Percentiles rank a stretch among this genome's conserved stretches.
Evolutionary conservation across 2,329 filamentous ascomycete genomes (phyloP).

Genomic region (Westerdykella sp.): DNA sequence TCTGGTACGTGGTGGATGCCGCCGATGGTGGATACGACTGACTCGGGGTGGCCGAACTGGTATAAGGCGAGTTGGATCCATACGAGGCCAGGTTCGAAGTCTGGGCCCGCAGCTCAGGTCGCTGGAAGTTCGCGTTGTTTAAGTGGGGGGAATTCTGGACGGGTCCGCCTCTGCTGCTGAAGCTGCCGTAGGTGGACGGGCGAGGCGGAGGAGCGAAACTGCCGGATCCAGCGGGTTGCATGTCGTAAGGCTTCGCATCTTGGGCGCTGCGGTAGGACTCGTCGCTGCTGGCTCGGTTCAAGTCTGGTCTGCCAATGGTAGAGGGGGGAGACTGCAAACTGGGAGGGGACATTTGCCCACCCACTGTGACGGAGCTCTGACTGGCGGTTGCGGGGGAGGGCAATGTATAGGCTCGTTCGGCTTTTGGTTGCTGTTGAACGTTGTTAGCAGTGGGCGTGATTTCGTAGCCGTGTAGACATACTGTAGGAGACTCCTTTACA

Average conservation of each 20-base stretch:
- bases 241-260: constrained; percentile 31
- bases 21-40: constrained; percentile 43
- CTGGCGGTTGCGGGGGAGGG: constrained; percentile 29
- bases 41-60: constrained; percentile 39
- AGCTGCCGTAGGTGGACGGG: constrained; percentile 27
- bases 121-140: constrained; percentile 27
- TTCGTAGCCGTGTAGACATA: constrained; percentile 7
- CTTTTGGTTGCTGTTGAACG: constrained; percentile 9
- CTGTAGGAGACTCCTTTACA: constrained; percentile 20
- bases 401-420: constrained; percentile 18
- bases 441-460: constrained; percentile 6
- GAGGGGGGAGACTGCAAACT: constrained; percentile 29
- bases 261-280: constrained; percentile 28
- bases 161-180: constrained; percentile 24
- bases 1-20: constrained; percentile 36
- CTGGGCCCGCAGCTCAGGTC: constrained; percentile 33
- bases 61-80: constrained; percentile 32
- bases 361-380: constrained; percentile 13
- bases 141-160: constrained; percentile 35
- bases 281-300: constrained; percentile 32
- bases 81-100: constrained; percentile 32
- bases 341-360: constrained; percentile 33
- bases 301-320: constrained; percentile 22
- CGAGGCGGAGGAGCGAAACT: constrained; percentile 35
- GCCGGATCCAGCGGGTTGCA: constrained; percentile 28